Base-by-base conservation (phyloP, 108 stramenopile species). In the Discostella pseudostelligera region DNA sequence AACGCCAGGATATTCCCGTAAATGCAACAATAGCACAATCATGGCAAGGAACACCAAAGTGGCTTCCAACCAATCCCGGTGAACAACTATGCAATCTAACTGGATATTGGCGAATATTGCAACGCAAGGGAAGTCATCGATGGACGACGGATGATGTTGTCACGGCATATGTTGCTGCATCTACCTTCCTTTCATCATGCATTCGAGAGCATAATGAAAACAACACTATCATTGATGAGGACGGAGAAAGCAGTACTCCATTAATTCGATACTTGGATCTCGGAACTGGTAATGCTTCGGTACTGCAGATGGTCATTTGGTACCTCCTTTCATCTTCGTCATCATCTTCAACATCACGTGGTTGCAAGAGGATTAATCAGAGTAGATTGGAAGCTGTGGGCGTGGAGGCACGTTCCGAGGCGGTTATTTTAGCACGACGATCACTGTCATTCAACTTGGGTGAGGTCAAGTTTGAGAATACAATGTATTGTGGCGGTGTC, bases 131-230 rank as follows among this genome's bases (percentile, higher is more conserved):
- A 28, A 65, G 69, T 36, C 88, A 89, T 63, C 76, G 88, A 47
- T 89, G 85, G 84, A 85, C 86, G 21, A 89, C 88, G 24, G 88
- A 89, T 58, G 88, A 89, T 66, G 46, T 89, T 17, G 80, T 83
- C 16, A 89, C 88, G 22, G 84, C 86, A 29, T 82, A 69, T 46
- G 68, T 84, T 28, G 88, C 83, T 45, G 70, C 72, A 32, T 72
- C 77, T 8, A 69, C 72, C 13, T 69, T 59, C 56, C 43, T 74
- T 49, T 8, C 66, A 16, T 63, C 69, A 1, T n/a, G n/a, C n/a
- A n/a, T n/a, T n/a, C n/a, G n/a, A n/a, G n/a, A n/a, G n/a, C n/a
- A 65, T 9, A 10, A 29, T 12, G 17, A 29, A 3, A 7, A 43
- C 32, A 5, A 6, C 3, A 50, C 20, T 4, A 51, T 37, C 17